Evolutionary conservation across 208 protist genomes (phyloP).

Genomic region (Chromosphaera perkinsii): DNA sequence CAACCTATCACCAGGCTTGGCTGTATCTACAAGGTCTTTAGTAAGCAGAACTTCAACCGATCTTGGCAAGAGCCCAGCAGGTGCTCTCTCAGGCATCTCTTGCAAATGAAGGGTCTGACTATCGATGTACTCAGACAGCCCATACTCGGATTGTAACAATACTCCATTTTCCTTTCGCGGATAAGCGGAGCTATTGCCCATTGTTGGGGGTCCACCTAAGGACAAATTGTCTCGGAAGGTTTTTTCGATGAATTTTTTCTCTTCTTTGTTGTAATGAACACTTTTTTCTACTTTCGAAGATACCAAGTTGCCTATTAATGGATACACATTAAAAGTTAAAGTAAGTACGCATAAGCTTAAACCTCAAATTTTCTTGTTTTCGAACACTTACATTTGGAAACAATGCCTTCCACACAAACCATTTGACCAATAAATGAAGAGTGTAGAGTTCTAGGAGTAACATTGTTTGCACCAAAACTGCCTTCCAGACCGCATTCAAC

Average conservation of each 20-base stretch:
- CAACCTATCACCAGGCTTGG: slow-evolving; percentile 86
- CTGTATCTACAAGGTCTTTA: slow-evolving; percentile 92
- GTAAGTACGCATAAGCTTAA: neutral
- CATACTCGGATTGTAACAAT: slow-evolving; percentile 90
- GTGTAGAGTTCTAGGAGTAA: slow-evolving; percentile 85
- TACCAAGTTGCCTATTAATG: slow-evolving; percentile 51
- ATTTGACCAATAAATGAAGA: slow-evolving; percentile 81
- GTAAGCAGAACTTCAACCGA: slow-evolving; percentile 92
- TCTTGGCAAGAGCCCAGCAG: slow-evolving; percentile 93
- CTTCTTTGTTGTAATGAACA: slow-evolving; percentile 89
- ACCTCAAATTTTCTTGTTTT: slow-evolving; percentile 17
- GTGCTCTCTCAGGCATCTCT: slow-evolving; percentile 93
- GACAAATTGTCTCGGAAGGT: too few relatives aligned
- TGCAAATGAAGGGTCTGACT: slow-evolving; percentile 84
- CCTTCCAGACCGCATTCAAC: slow-evolving; percentile 89
- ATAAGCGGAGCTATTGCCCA: too few relatives aligned
- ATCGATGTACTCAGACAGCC: slow-evolving; percentile 92
- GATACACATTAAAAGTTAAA: neutral
- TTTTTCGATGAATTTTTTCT: too few relatives aligned
- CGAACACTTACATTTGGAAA: slow-evolving; percentile 82
- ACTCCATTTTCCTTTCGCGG: slow-evolving; percentile 90
- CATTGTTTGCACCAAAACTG: slow-evolving; percentile 75
- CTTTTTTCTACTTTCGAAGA: slow-evolving; percentile 75
- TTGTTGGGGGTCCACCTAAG: too few relatives aligned
- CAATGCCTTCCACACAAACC: slow-evolving; percentile 92